Conservation (phyloP, 805 yeast species). For the Saturnispora gosingensis region DNA sequence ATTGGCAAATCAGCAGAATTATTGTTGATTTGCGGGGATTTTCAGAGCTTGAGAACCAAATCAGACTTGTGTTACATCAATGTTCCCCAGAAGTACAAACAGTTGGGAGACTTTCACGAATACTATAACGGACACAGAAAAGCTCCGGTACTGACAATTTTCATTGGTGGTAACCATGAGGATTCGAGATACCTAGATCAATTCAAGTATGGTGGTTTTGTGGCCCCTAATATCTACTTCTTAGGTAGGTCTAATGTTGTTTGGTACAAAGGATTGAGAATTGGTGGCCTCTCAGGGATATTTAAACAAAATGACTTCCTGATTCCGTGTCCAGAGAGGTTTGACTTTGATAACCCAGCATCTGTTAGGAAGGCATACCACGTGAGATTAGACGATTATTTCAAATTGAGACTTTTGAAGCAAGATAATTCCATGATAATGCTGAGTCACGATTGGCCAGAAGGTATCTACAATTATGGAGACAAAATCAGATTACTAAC, state of each 20-base stretch:
- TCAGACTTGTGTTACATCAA: constrained; percentile 62
- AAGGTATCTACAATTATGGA: constrained; percentile 62
- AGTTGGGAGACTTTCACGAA: constrained; percentile 68
- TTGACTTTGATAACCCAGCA: constrained; percentile 31
- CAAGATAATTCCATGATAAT: constrained; percentile 38
- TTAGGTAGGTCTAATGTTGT: constrained; percentile 71
- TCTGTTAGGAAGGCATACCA: constrained; percentile 61
- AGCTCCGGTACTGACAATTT: constrained; percentile 73
- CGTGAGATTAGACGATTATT: constrained; percentile 52
- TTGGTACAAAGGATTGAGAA: constrained; percentile 65
- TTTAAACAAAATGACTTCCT: constrained; percentile 46
- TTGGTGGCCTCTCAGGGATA: constrained; percentile 82
- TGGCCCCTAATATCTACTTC: constrained; percentile 78
- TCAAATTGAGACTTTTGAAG: constrained; percentile 41
- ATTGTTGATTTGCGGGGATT: constrained; percentile 82
- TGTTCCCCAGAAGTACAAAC: constrained; percentile 70
- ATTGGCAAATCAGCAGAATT: constrained; percentile 36
- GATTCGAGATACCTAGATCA: constrained; percentile 69
- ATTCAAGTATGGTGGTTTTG: constrained; percentile 84
- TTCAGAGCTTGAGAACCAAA: constrained; percentile 64
- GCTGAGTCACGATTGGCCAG: constrained; percentile 94
- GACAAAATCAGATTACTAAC: constrained; percentile 39
- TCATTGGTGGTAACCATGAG: constrained; percentile 96
- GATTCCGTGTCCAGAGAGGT: constrained; percentile 29
- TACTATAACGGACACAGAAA: constrained; percentile 50